Percentiles rank a stretch among this genome's conserved stretches.
phyloP scores from a whole-genome alignment of 2,329 filamentous ascomycete genomes.

The Bimuria novae-zelandiae region DNA sequence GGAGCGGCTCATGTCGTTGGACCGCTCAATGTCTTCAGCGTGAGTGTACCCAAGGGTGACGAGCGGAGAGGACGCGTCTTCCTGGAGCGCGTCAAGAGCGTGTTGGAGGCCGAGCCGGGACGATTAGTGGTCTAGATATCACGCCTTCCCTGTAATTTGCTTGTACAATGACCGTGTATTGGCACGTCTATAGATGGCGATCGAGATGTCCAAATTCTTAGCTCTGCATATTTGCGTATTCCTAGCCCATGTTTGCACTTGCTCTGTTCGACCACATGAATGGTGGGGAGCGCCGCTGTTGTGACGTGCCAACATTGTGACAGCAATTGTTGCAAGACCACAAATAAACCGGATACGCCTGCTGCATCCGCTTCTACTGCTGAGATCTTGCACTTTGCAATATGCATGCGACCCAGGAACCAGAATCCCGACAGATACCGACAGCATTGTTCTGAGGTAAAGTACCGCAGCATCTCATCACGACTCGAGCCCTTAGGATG shows the following conservation, averaged over 20 bases:
- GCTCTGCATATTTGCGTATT: neutral
- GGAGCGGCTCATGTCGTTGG: slow-evolving; percentile 44
- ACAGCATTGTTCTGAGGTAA: neutral
- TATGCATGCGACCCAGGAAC: neutral
- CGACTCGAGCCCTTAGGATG: slow-evolving; percentile 16
- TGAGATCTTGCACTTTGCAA: neutral
- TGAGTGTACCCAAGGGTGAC: slow-evolving; percentile 79
- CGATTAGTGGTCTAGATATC: slow-evolving; percentile 41
- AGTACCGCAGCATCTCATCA: slow-evolving; percentile 25
- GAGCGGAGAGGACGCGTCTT: slow-evolving; percentile 81
- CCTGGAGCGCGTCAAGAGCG: slow-evolving; percentile 81
- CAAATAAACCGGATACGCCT: neutral
- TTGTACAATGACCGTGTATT: slow-evolving; percentile 7
- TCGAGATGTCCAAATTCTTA: neutral
- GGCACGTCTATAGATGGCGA: slow-evolving; percentile 3
- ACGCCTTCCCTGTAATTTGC: slow-evolving; percentile 11
- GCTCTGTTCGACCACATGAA: too few relatives aligned
- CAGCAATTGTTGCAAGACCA: neutral
- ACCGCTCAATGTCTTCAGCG: slow-evolving; percentile 77
- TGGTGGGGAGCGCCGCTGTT: too few relatives aligned
- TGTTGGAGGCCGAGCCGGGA: slow-evolving; percentile 59
- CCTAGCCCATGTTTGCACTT: neutral
- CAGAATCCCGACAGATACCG: neutral
- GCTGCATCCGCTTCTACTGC: neutral
- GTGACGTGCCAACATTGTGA: neutral